Base-by-base conservation (phyloP, 129 eudicot genomes). In the Chrysanthemum seticuspe region DNA sequence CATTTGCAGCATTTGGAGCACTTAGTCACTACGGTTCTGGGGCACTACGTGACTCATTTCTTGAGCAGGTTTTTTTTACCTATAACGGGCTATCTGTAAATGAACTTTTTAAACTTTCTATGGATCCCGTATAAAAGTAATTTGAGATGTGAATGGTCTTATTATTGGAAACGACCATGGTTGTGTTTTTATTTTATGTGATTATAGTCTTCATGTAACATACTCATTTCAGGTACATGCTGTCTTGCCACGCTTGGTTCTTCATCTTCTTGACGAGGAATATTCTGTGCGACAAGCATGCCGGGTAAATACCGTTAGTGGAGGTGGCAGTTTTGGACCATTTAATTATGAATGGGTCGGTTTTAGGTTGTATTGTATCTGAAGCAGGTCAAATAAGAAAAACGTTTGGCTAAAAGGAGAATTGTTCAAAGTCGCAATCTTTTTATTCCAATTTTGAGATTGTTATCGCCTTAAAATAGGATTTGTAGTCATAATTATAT, bases 1-100 rank as follows among this genome's bases (percentile, higher is more conserved):
- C 99, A 29, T 88, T 87, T 86, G 97, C 91, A 45, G 99, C 93
- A 69, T 94, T 94, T 88, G 99, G 97, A 56, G 86, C 81, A 54
- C 78, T 94, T 63, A 83, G 91, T 85, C 83, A 51, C 65, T 94
- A 82, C 21, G 93, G 91, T 34, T 75, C 79, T 70, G 97, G 89
- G 60, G 55, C 73, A 66, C 88, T 83, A 49, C 88, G 47, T 52
- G 96, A 86, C 62, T 76, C 96, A n/a, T 94, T 87, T 82, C 79
- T 88, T 75, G 99, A 94, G 85, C 99, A 94, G 99, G 99, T 94
- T 51, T 78, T 52, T 72, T 21, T 67, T 8, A 74, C 69, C 66
- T 70, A 11, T 61, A 55, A 25, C 14, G 27, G 29, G 53, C 74
- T 76, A 58, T 36, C 19, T 65, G 67, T 12, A 63, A 64, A 62